Evolutionary conservation across 768 basidiomycete genomes (phyloP).

Genomic region (Pholiota microspora): DNA sequence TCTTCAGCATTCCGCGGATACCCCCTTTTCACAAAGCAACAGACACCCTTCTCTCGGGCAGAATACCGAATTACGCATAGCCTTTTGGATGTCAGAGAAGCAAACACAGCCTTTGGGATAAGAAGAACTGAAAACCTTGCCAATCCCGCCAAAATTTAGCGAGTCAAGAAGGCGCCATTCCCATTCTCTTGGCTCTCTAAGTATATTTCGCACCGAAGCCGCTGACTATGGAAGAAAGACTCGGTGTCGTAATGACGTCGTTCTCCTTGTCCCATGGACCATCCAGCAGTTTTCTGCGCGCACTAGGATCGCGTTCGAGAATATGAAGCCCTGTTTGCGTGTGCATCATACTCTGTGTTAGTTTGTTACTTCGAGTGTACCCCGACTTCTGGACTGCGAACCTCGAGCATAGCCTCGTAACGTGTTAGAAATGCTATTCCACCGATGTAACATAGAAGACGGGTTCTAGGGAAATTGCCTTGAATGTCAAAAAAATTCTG

Average conservation of each 20-base stretch:
- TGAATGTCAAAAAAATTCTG: not conserved
- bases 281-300: not conserved
- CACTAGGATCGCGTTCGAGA: not conserved
- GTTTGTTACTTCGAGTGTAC: not conserved
- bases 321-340: not conserved
- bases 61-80: slow-evolving; percentile 6
- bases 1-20: not conserved
- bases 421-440: too few species aligned
- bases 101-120: slow-evolving; percentile 4
- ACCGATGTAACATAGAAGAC: not conserved
- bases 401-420: not conserved
- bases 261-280: slow-evolving; percentile 12
- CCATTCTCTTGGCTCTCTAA: slow-evolving; percentile 13
- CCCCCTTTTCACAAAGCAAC: slow-evolving; percentile 1
- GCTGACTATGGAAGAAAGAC: not conserved
- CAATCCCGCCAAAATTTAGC: not conserved
- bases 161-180: not conserved
- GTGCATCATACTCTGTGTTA: not conserved
- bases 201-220: slow-evolving; percentile 9
- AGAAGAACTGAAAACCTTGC: not conserved
- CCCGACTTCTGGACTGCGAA: not conserved
- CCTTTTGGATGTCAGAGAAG: slow-evolving; percentile 7
- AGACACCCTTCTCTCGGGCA: not conserved
- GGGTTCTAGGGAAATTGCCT: not conserved
- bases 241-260: slow-evolving; percentile 6